Evolutionary conservation across 2,329 filamentous ascomycete species (phyloP).

Genomic region (Rhytidhysteron rufulum): DNA sequence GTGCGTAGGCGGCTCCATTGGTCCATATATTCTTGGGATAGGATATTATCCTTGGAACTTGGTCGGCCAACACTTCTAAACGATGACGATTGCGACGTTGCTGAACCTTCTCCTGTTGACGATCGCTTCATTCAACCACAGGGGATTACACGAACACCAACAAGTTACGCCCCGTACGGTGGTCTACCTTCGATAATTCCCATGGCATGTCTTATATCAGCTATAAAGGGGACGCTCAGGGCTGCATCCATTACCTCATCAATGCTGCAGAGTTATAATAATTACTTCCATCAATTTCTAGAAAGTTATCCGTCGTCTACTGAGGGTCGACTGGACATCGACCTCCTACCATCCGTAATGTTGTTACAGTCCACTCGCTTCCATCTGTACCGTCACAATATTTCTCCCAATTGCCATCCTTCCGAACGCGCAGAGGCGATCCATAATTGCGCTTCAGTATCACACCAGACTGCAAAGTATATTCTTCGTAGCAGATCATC

Average conservation of each 20-base stretch:
- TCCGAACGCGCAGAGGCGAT: constrained; percentile 68
- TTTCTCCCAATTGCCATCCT: constrained; percentile 65
- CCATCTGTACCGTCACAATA: constrained; percentile 82
- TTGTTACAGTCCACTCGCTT: constrained; percentile 81
- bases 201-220: constrained; percentile 72
- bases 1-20: constrained; percentile 90
- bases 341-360: constrained; percentile 69
- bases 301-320: constrained; percentile 66
- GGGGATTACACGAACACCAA: constrained; percentile 38
- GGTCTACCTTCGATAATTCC: constrained; percentile 77
- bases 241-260: constrained; percentile 59
- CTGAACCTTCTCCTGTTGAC: constrained; percentile 73
- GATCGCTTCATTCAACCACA: constrained; percentile 68
- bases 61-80: constrained; percentile 78
- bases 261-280: constrained; percentile 74
- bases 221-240: constrained; percentile 68
- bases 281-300: constrained; percentile 75
- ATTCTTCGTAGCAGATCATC: constrained; percentile 62
- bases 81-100: constrained; percentile 82
- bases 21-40: constrained; percentile 87
- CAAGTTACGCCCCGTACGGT: constrained; percentile 50
- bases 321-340: constrained; percentile 65
- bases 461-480: constrained; percentile 74
- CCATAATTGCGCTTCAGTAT: constrained; percentile 69
- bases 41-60: constrained; percentile 72